These are phyloP conservation scores for Heliosperma pusillum DNA, from an alignment of 148 eudicot species.

Conservation along the genomic window DNA sequence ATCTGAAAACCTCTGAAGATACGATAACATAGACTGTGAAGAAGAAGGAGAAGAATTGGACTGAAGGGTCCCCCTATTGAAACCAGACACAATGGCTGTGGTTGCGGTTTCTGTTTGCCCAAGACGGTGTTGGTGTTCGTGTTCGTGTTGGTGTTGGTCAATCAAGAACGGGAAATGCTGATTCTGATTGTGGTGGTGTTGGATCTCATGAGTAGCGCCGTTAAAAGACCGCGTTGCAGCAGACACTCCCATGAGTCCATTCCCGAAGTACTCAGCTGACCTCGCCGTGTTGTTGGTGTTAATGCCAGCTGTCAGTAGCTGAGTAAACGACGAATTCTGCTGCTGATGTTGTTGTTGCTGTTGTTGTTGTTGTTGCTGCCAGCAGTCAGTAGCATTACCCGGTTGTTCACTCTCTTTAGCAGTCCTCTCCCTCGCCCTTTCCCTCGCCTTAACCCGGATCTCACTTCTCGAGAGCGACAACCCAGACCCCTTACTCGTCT, in stretches of 20 bases:
- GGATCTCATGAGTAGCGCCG: neutral
- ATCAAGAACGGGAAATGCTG: constrained; percentile 48
- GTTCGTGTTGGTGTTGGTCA: constrained; percentile 23
- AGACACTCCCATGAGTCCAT: constrained; percentile 29
- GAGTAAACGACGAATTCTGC: constrained; percentile 72
- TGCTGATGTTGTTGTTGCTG: too few species aligned
- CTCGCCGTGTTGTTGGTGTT: neutral
- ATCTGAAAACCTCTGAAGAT: constrained; percentile 60
- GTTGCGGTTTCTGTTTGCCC: constrained; percentile 28
- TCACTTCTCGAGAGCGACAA: constrained; percentile 61
- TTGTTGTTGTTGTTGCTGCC: neutral
- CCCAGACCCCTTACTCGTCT: constrained; percentile 78
- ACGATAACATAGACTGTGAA: constrained; percentile 57
- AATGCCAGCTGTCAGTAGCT: constrained; percentile 59
- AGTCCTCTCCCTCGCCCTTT: constrained; percentile 69
- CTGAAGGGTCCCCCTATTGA: constrained; percentile 99
- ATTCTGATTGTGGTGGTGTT: constrained; percentile 20
- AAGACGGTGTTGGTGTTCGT: constrained; percentile 20
- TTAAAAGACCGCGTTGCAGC: constrained; percentile 26
- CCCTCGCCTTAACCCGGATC: constrained; percentile 64
- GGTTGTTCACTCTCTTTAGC: constrained; percentile 53
- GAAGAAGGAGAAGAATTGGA: constrained; percentile 60
- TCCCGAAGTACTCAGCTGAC: constrained; percentile 51
- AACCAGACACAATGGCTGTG: constrained; percentile 31
- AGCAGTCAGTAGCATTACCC: neutral